phyloP scores from a whole-genome alignment of 139 green algal species.

The Pseudopediastrum boryanum region DNA sequence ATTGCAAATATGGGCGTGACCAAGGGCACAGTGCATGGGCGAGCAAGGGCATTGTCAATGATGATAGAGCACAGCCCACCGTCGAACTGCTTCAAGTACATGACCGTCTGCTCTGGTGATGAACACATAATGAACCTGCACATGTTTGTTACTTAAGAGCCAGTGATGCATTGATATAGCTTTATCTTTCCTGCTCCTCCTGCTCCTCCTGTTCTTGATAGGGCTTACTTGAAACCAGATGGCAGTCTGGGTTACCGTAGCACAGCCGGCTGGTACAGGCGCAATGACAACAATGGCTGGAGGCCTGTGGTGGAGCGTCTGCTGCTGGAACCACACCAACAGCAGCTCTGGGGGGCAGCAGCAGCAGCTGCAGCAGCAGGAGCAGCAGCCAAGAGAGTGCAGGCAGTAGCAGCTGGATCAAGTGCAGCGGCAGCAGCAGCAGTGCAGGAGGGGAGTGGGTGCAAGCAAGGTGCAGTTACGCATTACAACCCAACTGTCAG shows the following conservation, averaged over 20 bases:
- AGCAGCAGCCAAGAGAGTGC: not conserved
- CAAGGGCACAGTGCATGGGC: too few species aligned
- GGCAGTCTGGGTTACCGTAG: conserved; percentile 48
- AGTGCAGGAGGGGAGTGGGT: conserved; percentile 13
- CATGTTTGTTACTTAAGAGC: not conserved
- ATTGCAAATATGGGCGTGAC: too few species aligned
- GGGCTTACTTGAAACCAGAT: conserved; percentile 51
- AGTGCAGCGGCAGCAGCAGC: conserved; percentile 9
- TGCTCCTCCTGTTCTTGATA: not conserved
- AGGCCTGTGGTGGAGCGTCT: conserved; percentile 62
- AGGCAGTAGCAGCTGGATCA: not conserved
- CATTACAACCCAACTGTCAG: conserved; percentile 50
- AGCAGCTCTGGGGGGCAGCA: not conserved
- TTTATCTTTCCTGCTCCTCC: not conserved
- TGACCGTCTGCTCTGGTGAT: conserved; percentile 12
- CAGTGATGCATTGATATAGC: not conserved
- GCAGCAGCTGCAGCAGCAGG: not conserved
- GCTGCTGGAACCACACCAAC: conserved; percentile 37
- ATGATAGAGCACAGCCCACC: too few species aligned
- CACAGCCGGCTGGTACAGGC: conserved; percentile 66
- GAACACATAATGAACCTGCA: not conserved
- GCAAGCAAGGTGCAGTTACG: not conserved
- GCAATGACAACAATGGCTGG: conserved; percentile 80
- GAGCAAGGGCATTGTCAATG: too few species aligned
- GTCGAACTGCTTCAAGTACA: not conserved